Percentiles rank a stretch among this genome's conserved stretches.
These are phyloP conservation scores for Ceratocystis variospora DNA, from an alignment of 2,329 filamentous ascomycete genomes.

Conservation along the genomic window DNA sequence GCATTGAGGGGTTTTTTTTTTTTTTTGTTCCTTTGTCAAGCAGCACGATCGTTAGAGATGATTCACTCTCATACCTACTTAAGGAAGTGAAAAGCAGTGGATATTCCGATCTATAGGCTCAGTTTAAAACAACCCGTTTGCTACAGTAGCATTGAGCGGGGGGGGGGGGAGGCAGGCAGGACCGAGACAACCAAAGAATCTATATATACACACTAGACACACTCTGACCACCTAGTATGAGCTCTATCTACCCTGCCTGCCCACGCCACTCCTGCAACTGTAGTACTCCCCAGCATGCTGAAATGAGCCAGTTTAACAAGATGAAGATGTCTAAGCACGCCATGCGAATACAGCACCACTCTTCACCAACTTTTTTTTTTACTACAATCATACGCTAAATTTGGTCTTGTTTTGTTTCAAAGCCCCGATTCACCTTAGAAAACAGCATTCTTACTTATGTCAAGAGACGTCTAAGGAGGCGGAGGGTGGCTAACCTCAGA, in stretches of 20 bases:
- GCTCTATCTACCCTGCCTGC: not conserved
- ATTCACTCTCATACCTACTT: not conserved
- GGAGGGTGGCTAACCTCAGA: not conserved
- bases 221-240: not conserved
- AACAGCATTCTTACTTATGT: not conserved
- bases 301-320: too few species aligned
- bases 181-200: not conserved
- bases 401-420: not conserved
- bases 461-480: not conserved
- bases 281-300: too few species aligned
- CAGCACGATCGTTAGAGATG: too few species aligned
- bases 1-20: too few species aligned
- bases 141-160: not conserved
- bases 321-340: too few species aligned
- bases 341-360: not conserved
- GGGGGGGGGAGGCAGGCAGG: not conserved
- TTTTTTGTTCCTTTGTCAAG: too few species aligned
- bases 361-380: not conserved
- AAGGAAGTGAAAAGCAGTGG: not conserved
- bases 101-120: not conserved
- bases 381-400: too few species aligned
- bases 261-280: not conserved
- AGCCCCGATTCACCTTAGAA: not conserved
- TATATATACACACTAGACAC: not conserved
- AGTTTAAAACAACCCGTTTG: constrained; percentile 1